phyloP scores from a whole-genome alignment of 2,329 filamentous ascomycete genomes.

The Cryphonectria nitschkei region DNA sequence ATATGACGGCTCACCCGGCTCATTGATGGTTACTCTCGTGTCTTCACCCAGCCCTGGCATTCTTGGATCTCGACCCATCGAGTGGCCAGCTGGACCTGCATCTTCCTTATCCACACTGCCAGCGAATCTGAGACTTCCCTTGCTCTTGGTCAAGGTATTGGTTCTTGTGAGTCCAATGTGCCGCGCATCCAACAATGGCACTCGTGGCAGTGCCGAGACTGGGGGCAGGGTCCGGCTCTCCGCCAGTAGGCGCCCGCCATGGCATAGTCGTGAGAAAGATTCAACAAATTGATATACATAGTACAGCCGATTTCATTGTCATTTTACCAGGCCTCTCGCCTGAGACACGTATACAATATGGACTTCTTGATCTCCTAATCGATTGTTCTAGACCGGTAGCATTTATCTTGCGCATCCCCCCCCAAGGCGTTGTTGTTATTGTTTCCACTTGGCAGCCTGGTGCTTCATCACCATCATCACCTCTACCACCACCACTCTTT shows the following conservation, averaged over 20 bases:
- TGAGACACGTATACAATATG: neutral
- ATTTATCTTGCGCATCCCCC: neutral
- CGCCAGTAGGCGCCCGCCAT: slow-evolving; percentile 9
- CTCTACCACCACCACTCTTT: neutral
- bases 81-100: slow-evolving; percentile 6
- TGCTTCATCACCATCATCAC: neutral
- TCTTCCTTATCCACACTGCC: neutral
- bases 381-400: neutral
- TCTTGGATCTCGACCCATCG: neutral
- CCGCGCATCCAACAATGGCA: slow-evolving; percentile 3
- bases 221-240: neutral
- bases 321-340: neutral
- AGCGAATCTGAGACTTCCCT: neutral
- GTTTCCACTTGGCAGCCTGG: neutral
- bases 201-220: slow-evolving; percentile 3
- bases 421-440: neutral
- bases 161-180: neutral
- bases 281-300: neutral
- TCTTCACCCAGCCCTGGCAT: neutral
- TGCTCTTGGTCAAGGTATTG: slow-evolving; percentile 3
- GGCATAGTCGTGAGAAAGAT: neutral
- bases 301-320: neutral
- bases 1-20: slow-evolving; percentile 2
- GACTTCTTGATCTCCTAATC: neutral
- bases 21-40: neutral